Conservation (phyloP, 1,139 yeast species). For the Hemisphaericaspora subhashii region DNA sequence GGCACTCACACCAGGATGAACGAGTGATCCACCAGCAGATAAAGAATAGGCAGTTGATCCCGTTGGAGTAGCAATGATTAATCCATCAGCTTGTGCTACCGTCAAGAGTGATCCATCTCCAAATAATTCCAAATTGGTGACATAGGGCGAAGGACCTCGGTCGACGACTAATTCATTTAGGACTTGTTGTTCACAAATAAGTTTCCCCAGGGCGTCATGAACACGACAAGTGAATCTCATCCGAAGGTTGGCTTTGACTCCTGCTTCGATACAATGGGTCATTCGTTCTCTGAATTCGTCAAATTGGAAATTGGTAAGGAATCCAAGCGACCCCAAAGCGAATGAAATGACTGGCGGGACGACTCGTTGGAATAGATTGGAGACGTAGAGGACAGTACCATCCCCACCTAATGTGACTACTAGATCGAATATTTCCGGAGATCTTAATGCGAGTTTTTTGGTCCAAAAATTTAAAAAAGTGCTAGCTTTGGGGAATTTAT, state of each 20-base stretch:
- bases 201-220: constrained; percentile 54
- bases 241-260: constrained; percentile 74
- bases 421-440: constrained; percentile 67
- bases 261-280: constrained; percentile 57
- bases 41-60: constrained; percentile 94
- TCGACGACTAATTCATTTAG: constrained; percentile 83
- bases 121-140: constrained; percentile 76
- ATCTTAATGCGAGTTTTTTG: constrained; percentile 51
- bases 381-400: constrained; percentile 82
- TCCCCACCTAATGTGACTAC: constrained; percentile 89
- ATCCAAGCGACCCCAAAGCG: constrained; percentile 79
- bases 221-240: constrained; percentile 80
- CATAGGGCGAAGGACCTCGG: constrained; percentile 86
- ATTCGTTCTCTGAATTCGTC: constrained; percentile 64
- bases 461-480: constrained; percentile 66
- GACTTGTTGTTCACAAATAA: constrained; percentile 74
- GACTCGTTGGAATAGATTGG: constrained; percentile 72
- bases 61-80: constrained; percentile 89
- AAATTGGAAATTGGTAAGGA: constrained; percentile 74
- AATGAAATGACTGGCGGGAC: constrained; percentile 90
- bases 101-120: constrained; percentile 81
- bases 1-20: constrained; percentile 88
- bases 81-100: constrained; percentile 88
- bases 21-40: constrained; percentile 84
- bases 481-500: constrained; percentile 41